Conservation (phyloP, 208 protist species). For the Leishmania tarentolae region DNA sequence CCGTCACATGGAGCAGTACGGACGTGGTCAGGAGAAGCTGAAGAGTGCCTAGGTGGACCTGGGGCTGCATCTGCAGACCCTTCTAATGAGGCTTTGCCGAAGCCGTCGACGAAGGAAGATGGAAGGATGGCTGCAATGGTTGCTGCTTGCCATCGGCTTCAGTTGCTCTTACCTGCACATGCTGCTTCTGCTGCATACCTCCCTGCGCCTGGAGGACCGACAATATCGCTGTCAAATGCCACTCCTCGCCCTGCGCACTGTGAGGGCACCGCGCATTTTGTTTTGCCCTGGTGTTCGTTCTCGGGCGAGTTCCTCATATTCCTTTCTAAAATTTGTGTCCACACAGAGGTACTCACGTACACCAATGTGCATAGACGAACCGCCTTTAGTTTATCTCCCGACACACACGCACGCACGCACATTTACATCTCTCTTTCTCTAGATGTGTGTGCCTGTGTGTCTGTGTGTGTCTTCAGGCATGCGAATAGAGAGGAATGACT, state of each 20-base stretch:
- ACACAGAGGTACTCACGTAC: not conserved
- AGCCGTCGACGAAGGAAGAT: not conserved
- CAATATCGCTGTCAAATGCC: not conserved
- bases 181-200: not conserved
- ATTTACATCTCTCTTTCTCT: too few species aligned
- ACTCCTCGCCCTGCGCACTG: not conserved
- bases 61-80: not conserved
- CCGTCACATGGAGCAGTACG: slow-evolving; percentile 63
- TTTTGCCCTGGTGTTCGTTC: not conserved
- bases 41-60: slow-evolving; percentile 13
- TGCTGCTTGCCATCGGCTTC: not conserved
- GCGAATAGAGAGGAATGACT: too few species aligned
- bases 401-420: too few species aligned
- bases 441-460: not conserved
- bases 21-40: slow-evolving; percentile 50
- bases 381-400: too few species aligned
- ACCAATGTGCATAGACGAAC: not conserved
- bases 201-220: not conserved
- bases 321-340: not conserved
- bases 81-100: too few species aligned
- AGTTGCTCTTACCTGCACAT: not conserved
- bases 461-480: not conserved
- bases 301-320: not conserved
- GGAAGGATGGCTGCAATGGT: not conserved
- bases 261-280: not conserved